Percentiles rank a stretch among this genome's conserved stretches.
These are phyloP conservation scores for Lipomyces orientalis DNA, from an alignment of 805 yeast species.

Conservation along the genomic window DNA sequence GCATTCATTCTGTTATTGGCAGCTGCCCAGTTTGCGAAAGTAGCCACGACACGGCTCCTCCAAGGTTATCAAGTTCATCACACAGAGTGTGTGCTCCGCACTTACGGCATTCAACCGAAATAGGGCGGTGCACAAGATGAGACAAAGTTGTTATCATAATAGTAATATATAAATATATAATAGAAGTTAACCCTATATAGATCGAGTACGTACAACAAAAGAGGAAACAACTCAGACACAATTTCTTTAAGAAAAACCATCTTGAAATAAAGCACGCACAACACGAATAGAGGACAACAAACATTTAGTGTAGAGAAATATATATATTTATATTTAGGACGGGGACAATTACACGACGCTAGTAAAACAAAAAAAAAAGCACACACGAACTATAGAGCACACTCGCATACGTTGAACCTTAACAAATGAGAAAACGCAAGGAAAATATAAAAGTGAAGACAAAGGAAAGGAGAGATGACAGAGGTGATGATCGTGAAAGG, in stretches of 20 bases:
- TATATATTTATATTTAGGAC: neutral
- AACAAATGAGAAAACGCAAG: conserved; percentile 1
- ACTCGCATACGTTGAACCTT: conserved; percentile 1
- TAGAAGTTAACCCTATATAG: neutral
- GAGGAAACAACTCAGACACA: neutral
- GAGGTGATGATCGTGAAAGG: neutral
- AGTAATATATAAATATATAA: neutral
- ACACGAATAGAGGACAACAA: conserved; percentile 11
- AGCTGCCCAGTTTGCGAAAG: too few relatives aligned
- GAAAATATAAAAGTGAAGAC: neutral
- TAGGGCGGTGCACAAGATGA: neutral
- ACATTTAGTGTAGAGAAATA: conserved; percentile 16
- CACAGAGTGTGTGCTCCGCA: neutral
- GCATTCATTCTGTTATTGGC: too few relatives aligned
- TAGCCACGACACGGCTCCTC: neutral
- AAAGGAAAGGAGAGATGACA: neutral
- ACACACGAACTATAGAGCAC: neutral
- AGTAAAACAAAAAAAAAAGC: neutral
- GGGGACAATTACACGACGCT: neutral
- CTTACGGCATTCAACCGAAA: neutral
- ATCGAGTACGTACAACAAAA: conserved; percentile 3
- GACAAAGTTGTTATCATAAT: neutral
- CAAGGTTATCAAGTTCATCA: neutral
- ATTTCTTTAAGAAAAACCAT: neutral
- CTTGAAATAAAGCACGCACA: conserved; percentile 3